Base-by-base conservation (phyloP, 192 early-diverging fungal genomes). In the Funneliformis geosporum region DNA sequence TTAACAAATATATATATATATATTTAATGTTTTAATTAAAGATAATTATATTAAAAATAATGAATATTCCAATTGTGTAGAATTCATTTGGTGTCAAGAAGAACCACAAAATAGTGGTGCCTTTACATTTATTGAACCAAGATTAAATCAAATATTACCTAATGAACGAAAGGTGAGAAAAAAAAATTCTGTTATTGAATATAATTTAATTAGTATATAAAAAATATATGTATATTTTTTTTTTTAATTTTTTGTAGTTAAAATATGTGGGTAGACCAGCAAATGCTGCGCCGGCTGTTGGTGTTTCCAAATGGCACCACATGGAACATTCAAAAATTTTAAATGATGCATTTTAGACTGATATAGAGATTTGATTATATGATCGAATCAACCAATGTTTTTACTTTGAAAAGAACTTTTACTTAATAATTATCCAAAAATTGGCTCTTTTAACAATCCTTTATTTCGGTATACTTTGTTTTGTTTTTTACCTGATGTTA, bases 71-170 rank as follows among this genome's bases (percentile, higher is more conserved):
- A 84, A 83, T 0, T 47, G 38, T n/a, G 5, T 59, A 46, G 89
- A 93, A 64, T 93, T 91, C 81, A 83, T 90, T 8, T 95, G 92
- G 92, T 93, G 90, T 80, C 93, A 94, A 81, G 97, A 99, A 82
- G 97, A 99, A 80, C 96, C 96, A 40, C 93, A 97, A 86, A 99
- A 99, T 78, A 90, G 93, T 55, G 97, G 97, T 23, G 92, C 91
- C 16, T 98, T 93, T 81, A 84, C 92, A 2, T 99, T 95, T 88
- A 90, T 97, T 76, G 92, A 88, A 79, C 97, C 96, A 33, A 88
- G 97, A 60, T 83, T 98, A 74, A 86, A 89, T 78, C 91, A 93
- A 47, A 68, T 97, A 39, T 72, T 98, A 28, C 93, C 96, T 50
- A 64, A 83, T 5, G 82, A 82, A 25, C 71, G 71, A 70, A 79